Percentiles rank a stretch among this genome's conserved stretches.
Conservation (phyloP, 2,329 filamentous ascomycete species). For the Fusarium torreyae region DNA sequence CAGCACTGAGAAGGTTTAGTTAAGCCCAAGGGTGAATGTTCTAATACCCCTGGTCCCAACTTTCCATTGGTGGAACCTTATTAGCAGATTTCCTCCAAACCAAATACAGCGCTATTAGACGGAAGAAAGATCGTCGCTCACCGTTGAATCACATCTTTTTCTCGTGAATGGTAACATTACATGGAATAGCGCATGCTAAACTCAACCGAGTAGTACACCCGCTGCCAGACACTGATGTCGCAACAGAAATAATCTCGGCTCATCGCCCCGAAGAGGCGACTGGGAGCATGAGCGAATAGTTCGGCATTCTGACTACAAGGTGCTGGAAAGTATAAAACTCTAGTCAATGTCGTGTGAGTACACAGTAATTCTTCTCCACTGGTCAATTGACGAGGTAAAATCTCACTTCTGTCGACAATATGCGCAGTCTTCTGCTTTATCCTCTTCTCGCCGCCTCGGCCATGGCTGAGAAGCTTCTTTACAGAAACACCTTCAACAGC, state of each 20-base stretch:
- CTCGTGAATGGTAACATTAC: slow-evolving; percentile 9
- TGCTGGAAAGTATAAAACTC: not conserved
- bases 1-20: not conserved
- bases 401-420: not conserved
- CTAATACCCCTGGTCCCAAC: not conserved
- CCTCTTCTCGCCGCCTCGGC: slow-evolving; percentile 16
- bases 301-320: not conserved
- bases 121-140: not conserved
- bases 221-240: not conserved
- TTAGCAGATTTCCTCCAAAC: not conserved
- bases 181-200: not conserved
- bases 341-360: too few relatives aligned
- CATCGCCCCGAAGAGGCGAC: slow-evolving; percentile 5
- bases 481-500: slow-evolving; percentile 41
- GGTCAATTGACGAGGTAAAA: not conserved
- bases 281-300: not conserved
- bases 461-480: slow-evolving; percentile 40
- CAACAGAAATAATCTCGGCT: slow-evolving; percentile 6
- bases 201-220: slow-evolving; percentile 19
- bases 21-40: not conserved
- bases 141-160: slow-evolving; percentile 14
- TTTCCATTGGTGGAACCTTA: slow-evolving; percentile 25
- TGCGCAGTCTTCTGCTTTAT: slow-evolving; percentile 20
- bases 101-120: not conserved
- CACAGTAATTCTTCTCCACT: rapidly evolving